Conservation (phyloP, 352 stramenopile genomes). For the Peronosclerospora sorghi region DNA sequence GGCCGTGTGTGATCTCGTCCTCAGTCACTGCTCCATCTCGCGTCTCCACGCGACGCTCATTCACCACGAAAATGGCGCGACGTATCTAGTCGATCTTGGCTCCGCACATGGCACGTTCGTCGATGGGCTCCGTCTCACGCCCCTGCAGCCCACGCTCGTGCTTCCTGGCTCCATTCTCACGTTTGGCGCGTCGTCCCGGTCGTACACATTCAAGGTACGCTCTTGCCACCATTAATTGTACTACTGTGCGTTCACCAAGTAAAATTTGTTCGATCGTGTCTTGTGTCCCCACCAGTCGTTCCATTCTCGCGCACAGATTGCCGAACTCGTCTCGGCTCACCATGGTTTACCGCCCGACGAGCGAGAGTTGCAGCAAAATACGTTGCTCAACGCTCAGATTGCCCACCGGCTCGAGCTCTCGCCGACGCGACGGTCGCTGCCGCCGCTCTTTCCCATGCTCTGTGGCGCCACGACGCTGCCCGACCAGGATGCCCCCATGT, state of each 20-base stretch:
- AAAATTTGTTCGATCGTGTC: background rate
- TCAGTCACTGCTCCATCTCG: slow-evolving; percentile 79
- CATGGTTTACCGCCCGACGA: slow-evolving; percentile 48
- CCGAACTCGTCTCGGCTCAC: slow-evolving; percentile 36
- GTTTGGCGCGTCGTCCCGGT: slow-evolving; percentile 69
- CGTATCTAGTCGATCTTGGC: slow-evolving; percentile 67
- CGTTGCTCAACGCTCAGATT: slow-evolving; percentile 67
- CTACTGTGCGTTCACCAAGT: too few species aligned
- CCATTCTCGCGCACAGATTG: slow-evolving; percentile 66
- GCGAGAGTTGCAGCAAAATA: slow-evolving; percentile 62
- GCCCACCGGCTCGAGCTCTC: slow-evolving; percentile 68
- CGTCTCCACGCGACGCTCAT: slow-evolving; percentile 62
- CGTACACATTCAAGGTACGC: slow-evolving; percentile 68
- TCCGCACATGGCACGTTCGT: slow-evolving; percentile 74
- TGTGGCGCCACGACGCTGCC: slow-evolving; percentile 9
- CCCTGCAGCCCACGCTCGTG: slow-evolving; percentile 62
- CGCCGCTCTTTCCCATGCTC: slow-evolving; percentile 35
- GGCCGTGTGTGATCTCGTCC: slow-evolving; percentile 64
- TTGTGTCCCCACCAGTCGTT: slow-evolving; percentile 29
- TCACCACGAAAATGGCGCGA: slow-evolving; percentile 61
- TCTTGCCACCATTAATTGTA: too few species aligned
- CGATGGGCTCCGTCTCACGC: slow-evolving; percentile 42
- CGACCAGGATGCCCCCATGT: slow-evolving; percentile 20
- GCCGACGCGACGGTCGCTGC: slow-evolving; percentile 33
- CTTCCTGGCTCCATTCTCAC: slow-evolving; percentile 48